phyloP scores from a whole-genome alignment of 2,329 filamentous ascomycete species.

The Neofusicoccum sp. region DNA sequence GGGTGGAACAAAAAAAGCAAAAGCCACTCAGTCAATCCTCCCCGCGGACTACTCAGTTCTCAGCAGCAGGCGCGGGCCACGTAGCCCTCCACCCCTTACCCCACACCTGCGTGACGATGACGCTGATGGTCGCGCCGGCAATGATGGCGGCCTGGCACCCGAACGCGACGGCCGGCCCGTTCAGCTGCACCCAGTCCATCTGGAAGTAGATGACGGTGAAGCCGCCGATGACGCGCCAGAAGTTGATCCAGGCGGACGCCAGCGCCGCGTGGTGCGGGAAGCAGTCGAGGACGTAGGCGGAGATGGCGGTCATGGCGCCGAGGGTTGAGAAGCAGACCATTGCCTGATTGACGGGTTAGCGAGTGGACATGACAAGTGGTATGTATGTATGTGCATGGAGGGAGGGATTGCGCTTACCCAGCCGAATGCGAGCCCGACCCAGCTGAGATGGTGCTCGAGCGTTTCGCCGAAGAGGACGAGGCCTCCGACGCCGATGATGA shows the following conservation, averaged over 20 bases:
- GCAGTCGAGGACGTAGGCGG: constrained; percentile 38
- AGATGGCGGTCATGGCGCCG: constrained; percentile 36
- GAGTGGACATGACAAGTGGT: not conserved
- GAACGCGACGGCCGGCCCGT: constrained; percentile 36
- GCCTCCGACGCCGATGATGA: constrained; percentile 35
- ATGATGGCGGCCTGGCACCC: constrained; percentile 40
- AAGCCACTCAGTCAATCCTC: too few species aligned
- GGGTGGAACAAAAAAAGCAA: too few species aligned
- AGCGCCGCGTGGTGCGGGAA: constrained; percentile 38
- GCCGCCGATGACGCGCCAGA: constrained; percentile 36
- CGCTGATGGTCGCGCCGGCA: constrained; percentile 31
- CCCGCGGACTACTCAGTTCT: not conserved
- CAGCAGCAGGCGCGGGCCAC: constrained; percentile 24
- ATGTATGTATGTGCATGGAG: not conserved
- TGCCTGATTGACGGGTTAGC: constrained; percentile 18
- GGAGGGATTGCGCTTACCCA: constrained; percentile 26
- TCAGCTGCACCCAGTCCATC: constrained; percentile 35
- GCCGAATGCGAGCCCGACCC: constrained; percentile 36
- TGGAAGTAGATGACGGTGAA: constrained; percentile 42
- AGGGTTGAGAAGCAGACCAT: constrained; percentile 39
- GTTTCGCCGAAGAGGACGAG: constrained; percentile 38
- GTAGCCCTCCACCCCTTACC: constrained; percentile 31
- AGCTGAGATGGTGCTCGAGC: constrained; percentile 36
- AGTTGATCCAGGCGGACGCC: constrained; percentile 38
- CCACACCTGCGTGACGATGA: constrained; percentile 34